A percentile compares a stretch with the other conserved stretches of the same genome.
These are phyloP conservation scores for Fusarium algeriense DNA, from an alignment of 2,329 filamentous ascomycete species.

Conservation along the genomic window DNA sequence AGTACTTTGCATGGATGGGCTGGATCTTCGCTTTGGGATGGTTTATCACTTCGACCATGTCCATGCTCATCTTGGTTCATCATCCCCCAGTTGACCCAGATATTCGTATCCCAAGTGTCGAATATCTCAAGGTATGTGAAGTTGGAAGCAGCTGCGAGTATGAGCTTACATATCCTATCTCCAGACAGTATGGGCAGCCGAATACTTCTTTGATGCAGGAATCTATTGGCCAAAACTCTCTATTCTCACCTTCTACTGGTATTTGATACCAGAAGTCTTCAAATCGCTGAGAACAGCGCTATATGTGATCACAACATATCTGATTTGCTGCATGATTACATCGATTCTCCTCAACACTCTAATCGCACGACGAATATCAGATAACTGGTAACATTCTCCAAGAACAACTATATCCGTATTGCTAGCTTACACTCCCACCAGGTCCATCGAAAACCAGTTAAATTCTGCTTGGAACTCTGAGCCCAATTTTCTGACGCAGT, in stretches of 20 bases:
- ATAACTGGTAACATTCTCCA: slow-evolving; percentile 3
- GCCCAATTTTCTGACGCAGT: background rate
- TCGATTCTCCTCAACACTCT: background rate
- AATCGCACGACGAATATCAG: background rate
- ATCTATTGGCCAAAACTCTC: slow-evolving; percentile 20
- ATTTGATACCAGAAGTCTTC: slow-evolving; percentile 13
- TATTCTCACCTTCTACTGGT: slow-evolving; percentile 18
- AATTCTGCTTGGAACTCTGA: slow-evolving; percentile 11
- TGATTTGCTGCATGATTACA: background rate
- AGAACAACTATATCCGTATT: fast-evolving
- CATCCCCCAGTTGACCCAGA: background rate
- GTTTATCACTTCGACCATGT: slow-evolving; percentile 11
- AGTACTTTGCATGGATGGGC: slow-evolving; percentile 7
- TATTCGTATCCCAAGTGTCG: background rate
- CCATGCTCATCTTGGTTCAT: background rate
- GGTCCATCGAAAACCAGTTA: slow-evolving; percentile 19
- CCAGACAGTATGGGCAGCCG: slow-evolving; percentile 10
- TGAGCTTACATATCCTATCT: background rate
- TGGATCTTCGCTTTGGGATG: slow-evolving; percentile 10
- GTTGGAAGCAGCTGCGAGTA: background rate
- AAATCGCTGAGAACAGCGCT: background rate
- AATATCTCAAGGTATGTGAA: background rate
- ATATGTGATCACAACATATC: background rate
- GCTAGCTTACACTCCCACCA: fast-evolving
- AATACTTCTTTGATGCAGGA: slow-evolving; percentile 18